Evolutionary conservation across 495 filamentous ascomycete genomes (phyloP).

Genomic region (Neurospora sp.): DNA sequence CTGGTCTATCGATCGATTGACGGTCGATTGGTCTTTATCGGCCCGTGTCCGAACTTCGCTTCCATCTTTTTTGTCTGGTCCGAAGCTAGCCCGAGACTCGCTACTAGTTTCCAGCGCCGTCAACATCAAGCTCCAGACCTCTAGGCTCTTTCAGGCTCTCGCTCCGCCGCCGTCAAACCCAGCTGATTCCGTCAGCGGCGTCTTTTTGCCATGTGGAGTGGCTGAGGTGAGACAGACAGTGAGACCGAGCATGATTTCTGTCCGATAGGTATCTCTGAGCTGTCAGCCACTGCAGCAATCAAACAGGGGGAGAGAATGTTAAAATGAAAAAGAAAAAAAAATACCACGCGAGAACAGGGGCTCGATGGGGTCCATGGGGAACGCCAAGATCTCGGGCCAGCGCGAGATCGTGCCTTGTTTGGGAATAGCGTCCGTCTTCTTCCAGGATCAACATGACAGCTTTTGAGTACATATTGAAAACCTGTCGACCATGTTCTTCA

Average conservation of each 20-base stretch:
- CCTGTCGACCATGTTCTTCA: too few relatives aligned
- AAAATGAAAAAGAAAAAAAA: neutral
- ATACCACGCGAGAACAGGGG: neutral
- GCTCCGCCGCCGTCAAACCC: neutral
- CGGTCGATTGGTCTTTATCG: neutral
- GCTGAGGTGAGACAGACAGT: neutral
- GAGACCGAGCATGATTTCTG: neutral
- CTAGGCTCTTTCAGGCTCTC: neutral
- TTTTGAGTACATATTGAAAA: too few relatives aligned
- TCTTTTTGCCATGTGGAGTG: neutral
- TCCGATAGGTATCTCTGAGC: too few relatives aligned
- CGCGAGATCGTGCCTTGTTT: too few relatives aligned
- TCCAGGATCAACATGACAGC: too few relatives aligned
- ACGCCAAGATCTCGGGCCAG: neutral
- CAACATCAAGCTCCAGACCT: neutral
- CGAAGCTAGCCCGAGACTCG: neutral
- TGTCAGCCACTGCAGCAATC: too few relatives aligned
- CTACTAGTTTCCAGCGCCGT: neutral
- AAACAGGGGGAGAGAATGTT: neutral
- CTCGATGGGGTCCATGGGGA: too few relatives aligned
- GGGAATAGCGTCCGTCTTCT: too few relatives aligned
- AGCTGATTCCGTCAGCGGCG: too few relatives aligned
- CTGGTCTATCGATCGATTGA: too few relatives aligned
- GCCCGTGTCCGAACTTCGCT: neutral
- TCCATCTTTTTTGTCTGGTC: neutral